Percentiles rank a stretch among this genome's conserved stretches.
Evolutionary conservation across 2,329 filamentous ascomycete species (phyloP).

Genomic region (Chaetomium globosum): DNA sequence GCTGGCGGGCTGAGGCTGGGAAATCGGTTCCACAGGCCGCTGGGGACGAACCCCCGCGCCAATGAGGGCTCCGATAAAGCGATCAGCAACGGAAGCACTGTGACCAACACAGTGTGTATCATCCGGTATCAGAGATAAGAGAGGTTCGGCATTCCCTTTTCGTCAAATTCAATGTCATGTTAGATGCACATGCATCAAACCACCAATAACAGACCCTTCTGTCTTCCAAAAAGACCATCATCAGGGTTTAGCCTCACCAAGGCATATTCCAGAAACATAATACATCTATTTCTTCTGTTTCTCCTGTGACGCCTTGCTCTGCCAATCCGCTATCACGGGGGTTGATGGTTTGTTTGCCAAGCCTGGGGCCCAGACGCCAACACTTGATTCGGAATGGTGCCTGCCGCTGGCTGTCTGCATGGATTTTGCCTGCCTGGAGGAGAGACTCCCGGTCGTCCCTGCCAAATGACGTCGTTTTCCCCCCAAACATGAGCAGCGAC

Average conservation of each 20-base stretch:
- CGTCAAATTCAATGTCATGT: background rate
- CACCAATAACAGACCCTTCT: background rate
- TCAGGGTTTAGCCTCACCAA: background rate
- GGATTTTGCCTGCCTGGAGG: slow-evolving; percentile 14
- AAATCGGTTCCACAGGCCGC: background rate
- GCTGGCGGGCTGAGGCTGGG: background rate
- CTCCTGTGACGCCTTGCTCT: background rate
- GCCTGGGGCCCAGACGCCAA: background rate
- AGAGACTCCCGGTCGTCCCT: slow-evolving; percentile 3
- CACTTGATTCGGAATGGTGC: slow-evolving; percentile 10
- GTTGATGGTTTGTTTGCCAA: slow-evolving; percentile 15
- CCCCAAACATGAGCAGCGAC: background rate
- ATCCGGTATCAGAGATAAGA: background rate
- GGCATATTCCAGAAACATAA: background rate
- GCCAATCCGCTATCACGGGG: background rate
- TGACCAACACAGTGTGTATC: background rate
- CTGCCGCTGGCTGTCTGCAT: slow-evolving; percentile 9
- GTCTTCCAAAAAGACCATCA: background rate
- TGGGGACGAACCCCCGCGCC: background rate
- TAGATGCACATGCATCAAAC: background rate
- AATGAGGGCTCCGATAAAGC: background rate
- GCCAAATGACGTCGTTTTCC: slow-evolving; percentile 26
- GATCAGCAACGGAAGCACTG: background rate
- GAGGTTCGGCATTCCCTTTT: background rate
- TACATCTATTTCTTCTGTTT: background rate